phyloP scores from a whole-genome alignment of 2,329 filamentous ascomycete genomes.

The Akanthomyces muscarius region DNA sequence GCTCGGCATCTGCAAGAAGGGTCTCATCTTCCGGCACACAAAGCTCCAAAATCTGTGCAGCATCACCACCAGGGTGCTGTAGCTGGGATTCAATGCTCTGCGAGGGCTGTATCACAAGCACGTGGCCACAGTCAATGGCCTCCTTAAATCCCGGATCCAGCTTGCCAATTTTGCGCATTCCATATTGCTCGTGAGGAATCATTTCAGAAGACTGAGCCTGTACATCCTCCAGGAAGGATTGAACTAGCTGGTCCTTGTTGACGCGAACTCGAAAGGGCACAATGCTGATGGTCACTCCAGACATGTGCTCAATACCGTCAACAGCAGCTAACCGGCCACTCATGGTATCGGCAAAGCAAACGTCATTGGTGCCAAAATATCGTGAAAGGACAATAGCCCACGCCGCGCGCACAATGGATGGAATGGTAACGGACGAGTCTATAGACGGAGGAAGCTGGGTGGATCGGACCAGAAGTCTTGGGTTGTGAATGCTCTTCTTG shows the following conservation, averaged over 20 bases:
- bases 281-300: slow-evolving; percentile 27
- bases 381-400: slow-evolving; percentile 33
- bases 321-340: slow-evolving; percentile 26
- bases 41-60: not conserved
- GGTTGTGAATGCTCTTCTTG: not conserved
- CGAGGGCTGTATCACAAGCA: slow-evolving; percentile 20
- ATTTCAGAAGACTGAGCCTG: slow-evolving; percentile 26
- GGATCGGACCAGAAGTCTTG: not conserved
- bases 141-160: slow-evolving; percentile 3
- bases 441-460: not conserved
- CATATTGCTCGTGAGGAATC: slow-evolving; percentile 27
- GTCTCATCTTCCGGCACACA: slow-evolving; percentile 13
- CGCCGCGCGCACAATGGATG: slow-evolving; percentile 23
- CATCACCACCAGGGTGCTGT: not conserved
- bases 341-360: slow-evolving; percentile 26
- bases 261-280: slow-evolving; percentile 21
- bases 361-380: slow-evolving; percentile 33
- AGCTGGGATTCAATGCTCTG: not conserved
- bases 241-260: slow-evolving; percentile 9
- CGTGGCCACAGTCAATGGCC: slow-evolving; percentile 18
- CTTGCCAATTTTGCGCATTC: slow-evolving; percentile 28
- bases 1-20: not conserved
- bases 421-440: not conserved
- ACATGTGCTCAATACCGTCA: slow-evolving; percentile 24
- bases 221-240: slow-evolving; percentile 15